Percentiles rank a stretch among this genome's conserved stretches.
Conservation (phyloP, 108 stramenopile genomes). For the Discostella pseudostelligera region DNA sequence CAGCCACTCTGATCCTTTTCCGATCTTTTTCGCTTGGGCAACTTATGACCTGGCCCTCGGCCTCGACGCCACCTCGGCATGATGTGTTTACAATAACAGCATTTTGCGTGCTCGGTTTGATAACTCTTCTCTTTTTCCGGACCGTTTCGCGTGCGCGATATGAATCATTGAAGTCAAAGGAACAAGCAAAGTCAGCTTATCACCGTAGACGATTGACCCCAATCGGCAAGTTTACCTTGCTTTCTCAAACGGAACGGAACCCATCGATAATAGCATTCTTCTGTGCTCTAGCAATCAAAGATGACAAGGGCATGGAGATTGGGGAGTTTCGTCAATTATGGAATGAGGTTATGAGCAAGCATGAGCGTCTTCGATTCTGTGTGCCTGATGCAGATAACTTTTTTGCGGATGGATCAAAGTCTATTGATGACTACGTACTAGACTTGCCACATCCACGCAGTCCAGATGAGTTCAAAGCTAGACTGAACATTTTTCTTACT, state of each 20-base stretch:
- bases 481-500: slow-evolving; percentile 10
- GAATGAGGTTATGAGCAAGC: slow-evolving; percentile 13
- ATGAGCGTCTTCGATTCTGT: slow-evolving; percentile 20
- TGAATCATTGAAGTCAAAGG: not conserved
- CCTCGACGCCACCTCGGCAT: too few relatives aligned
- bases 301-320: slow-evolving; percentile 7
- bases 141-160: not conserved
- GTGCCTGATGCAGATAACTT: slow-evolving; percentile 11
- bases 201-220: slow-evolving; percentile 32
- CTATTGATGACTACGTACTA: slow-evolving; percentile 16
- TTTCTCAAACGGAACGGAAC: slow-evolving; percentile 30
- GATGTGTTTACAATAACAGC: not conserved
- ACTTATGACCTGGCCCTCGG: not conserved
- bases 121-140: not conserved
- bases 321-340: slow-evolving; percentile 19
- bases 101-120: not conserved
- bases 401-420: slow-evolving; percentile 13
- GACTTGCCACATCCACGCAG: slow-evolving; percentile 16
- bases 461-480: slow-evolving; percentile 18
- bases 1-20: too few relatives aligned
- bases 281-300: slow-evolving; percentile 20
- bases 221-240: slow-evolving; percentile 27
- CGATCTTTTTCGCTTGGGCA: too few relatives aligned
- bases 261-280: slow-evolving; percentile 34
- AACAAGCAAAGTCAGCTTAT: not conserved